Percentiles rank a stretch among this genome's conserved stretches.
phyloP scores from a whole-genome alignment of 2,329 filamentous ascomycete species.

The Aspergillus phoenicis region DNA sequence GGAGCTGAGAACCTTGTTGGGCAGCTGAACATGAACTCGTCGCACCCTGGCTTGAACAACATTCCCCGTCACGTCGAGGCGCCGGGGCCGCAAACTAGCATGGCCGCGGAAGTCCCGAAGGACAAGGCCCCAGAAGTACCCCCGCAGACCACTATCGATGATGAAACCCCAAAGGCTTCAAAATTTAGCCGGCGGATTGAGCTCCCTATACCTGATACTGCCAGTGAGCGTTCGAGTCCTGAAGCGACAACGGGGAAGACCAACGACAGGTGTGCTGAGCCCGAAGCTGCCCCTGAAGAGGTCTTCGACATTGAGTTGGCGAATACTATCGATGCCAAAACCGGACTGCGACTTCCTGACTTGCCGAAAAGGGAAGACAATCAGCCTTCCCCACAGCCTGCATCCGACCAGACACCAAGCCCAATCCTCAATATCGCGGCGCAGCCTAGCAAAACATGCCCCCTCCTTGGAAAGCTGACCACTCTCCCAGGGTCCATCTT shows the following conservation, averaged over 20 bases:
- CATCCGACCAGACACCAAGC: slow-evolving; percentile 4
- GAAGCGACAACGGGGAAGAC: slow-evolving; percentile 20
- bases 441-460: slow-evolving; percentile 39
- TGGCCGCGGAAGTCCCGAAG: slow-evolving; percentile 27
- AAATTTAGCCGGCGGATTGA: slow-evolving; percentile 43
- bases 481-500: slow-evolving; percentile 67
- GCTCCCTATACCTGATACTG: slow-evolving; percentile 41
- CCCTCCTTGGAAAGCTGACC: slow-evolving; percentile 65
- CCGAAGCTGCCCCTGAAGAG: slow-evolving; percentile 14
- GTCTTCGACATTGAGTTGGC: slow-evolving; percentile 41
- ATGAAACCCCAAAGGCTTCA: slow-evolving; percentile 35
- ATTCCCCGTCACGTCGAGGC: slow-evolving; percentile 35
- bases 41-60: slow-evolving; percentile 36
- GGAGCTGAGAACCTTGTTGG: slow-evolving; percentile 52
- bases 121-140: slow-evolving; percentile 21
- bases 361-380: slow-evolving; percentile 22
- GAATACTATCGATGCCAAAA: slow-evolving; percentile 47
- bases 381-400: slow-evolving; percentile 17
- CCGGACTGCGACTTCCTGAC: slow-evolving; percentile 37
- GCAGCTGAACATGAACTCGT: slow-evolving; percentile 52
- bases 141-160: slow-evolving; percentile 21
- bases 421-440: slow-evolving; percentile 13
- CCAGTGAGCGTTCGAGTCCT: slow-evolving; percentile 38
- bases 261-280: slow-evolving; percentile 8
- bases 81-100: slow-evolving; percentile 37